Percentiles rank a stretch among this genome's conserved stretches.
Evolutionary conservation across 768 basidiomycete genomes (phyloP).

Genomic region (Pluteus cervinus): DNA sequence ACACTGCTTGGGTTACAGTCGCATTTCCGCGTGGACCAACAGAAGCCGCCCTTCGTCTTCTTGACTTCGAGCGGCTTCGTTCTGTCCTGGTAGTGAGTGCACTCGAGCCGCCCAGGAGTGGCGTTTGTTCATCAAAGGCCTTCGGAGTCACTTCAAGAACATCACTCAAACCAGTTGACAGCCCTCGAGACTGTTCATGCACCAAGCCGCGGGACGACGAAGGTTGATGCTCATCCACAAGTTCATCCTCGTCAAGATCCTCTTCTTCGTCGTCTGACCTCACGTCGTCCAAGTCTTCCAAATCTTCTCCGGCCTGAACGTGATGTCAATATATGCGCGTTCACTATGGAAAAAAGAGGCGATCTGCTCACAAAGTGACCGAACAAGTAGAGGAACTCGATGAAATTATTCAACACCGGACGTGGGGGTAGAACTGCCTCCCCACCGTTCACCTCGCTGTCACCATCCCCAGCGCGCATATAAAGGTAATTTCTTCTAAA

Average conservation of each 20-base stretch:
- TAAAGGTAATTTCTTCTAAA: slow-evolving; percentile 88
- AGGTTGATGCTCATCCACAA: slow-evolving; percentile 15
- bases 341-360: neutral
- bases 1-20: slow-evolving; percentile 81
- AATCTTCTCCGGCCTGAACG: slow-evolving; percentile 79
- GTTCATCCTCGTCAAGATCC: slow-evolving; percentile 44
- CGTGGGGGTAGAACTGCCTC: too few relatives aligned
- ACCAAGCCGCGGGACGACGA: too few relatives aligned
- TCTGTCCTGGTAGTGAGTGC: slow-evolving; percentile 19
- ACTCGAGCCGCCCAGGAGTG: slow-evolving; percentile 38
- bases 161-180: slow-evolving; percentile 6
- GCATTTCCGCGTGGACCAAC: slow-evolving; percentile 76
- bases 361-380: slow-evolving; percentile 83
- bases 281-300: slow-evolving; percentile 85
- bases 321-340: slow-evolving; percentile 7
- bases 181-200: slow-evolving; percentile 3
- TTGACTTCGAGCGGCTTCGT: slow-evolving; percentile 46
- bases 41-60: slow-evolving; percentile 45
- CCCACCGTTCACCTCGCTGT: too few relatives aligned
- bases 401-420: slow-evolving; percentile 74
- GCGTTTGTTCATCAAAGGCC: slow-evolving; percentile 44
- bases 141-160: slow-evolving; percentile 4
- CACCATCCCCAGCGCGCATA: slow-evolving; percentile 63
- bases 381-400: slow-evolving; percentile 91
- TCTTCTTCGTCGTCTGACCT: too few relatives aligned